phyloP scores from a whole-genome alignment of 371 early-diverging fungal species.

The Mucor velutinosus region DNA sequence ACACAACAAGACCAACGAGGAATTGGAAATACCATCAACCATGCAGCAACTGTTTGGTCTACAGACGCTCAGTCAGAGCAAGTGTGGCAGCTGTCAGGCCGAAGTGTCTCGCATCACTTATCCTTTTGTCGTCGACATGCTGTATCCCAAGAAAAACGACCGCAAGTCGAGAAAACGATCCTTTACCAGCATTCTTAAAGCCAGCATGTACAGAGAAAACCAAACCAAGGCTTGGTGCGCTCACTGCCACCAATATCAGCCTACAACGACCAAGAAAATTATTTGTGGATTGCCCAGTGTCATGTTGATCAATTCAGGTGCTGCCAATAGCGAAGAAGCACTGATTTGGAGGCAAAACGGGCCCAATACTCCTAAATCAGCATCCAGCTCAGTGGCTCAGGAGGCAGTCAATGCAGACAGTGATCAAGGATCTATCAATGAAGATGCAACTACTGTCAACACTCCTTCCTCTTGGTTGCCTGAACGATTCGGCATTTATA shows the following conservation, averaged over 20 bases:
- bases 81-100: constrained; percentile 66
- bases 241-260: constrained; percentile 73
- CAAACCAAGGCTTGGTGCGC: constrained; percentile 84
- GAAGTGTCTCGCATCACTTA: constrained; percentile 62
- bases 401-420: constrained; percentile 11
- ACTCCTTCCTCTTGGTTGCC: constrained; percentile 49
- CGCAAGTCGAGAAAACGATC: constrained; percentile 47
- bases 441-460: constrained; percentile 17
- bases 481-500: constrained; percentile 56
- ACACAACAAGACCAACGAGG: not conserved
- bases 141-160: constrained; percentile 63
- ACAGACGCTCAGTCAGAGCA: constrained; percentile 60
- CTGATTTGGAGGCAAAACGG: constrained; percentile 57
- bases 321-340: constrained; percentile 57
- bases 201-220: constrained; percentile 70
- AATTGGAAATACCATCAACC: constrained; percentile 42
- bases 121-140: constrained; percentile 82
- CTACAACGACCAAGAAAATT: constrained; percentile 64
- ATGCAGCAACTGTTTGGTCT: constrained; percentile 80
- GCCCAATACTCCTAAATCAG: constrained; percentile 33
- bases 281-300: constrained; percentile 67
- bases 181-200: constrained; percentile 65
- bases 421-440: constrained; percentile 18
- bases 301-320: constrained; percentile 72
- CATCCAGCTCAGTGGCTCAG: not conserved